Evolutionary conservation across 306 rosid species (phyloP), one percentile per base, ranked within the genome.

Genomic region (Calophaca sinica): DNA sequence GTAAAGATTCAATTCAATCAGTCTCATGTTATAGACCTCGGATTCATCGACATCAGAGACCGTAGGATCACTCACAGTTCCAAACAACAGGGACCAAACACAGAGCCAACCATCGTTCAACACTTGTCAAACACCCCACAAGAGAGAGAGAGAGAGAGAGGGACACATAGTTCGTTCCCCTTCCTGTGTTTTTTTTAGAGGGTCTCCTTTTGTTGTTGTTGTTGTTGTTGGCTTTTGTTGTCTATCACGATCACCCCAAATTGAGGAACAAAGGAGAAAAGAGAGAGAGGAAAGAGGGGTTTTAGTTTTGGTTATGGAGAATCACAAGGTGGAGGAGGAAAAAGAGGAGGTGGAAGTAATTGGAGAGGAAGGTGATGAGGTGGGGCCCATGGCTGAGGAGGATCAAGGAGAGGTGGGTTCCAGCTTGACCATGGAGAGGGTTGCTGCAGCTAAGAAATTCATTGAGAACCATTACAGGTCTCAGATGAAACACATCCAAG

Each of bases 381-480:
- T 26, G 53, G 70, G 82, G 3, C 48, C 79, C 71, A 52, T 68
- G 79, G 81, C 15, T 5, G 82, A 45, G 3, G 78, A 60, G 3
- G 69, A 57, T 5, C 69, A n/a, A 33, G 84, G 68, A 7, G 72
- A 36, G 45, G 87, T 64, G 60, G 96, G 84, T 36, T 94, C 98
- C 54, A 89, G 88, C 84, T 72, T 94, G 77, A 94, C 98, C 42
- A 32, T 94, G 84, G 98, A 94, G 85, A 88, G 86, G 81, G 98
- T 91, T 8, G 97, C 91, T 71, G 96, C 84, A 4, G 98, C 98
- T 11, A 94, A 94, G 82, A 89, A 91, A 84, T 94, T 84, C 82
- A 94, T 91, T 41, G 98, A 91, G 83, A 85, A 51, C 20, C 98
- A 94, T 84, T 94, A 91, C 83, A 89, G 65, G 82, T 72, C 97